Evolutionary conservation across 2,329 filamentous ascomycete species (phyloP), one percentile per base, ranked within the genome.

Genomic region (Penicillium sp.): DNA sequence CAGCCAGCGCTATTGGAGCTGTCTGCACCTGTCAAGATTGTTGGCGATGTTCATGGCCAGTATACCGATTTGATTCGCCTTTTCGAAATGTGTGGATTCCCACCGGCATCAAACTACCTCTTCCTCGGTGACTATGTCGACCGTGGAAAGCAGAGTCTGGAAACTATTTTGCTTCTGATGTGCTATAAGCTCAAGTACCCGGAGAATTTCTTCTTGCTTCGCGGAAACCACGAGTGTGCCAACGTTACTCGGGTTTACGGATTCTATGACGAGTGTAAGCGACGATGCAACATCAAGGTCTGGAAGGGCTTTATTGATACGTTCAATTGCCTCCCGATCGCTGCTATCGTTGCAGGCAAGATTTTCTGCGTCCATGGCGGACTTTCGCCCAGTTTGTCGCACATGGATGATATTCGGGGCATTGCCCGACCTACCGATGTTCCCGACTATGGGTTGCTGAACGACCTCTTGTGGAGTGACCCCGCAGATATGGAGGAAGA

Each of bases 31-130:
- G 95, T 99, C 70, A 99, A 99, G 79, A 96, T 99, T 68, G 95
- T 98, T 27, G 93, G 93, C 50, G 93, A 98, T 72, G 91, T 98
- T 14, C 93, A 98, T 73, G 93, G 93, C 50, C 93, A 98, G 75
- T 98, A 96, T 74, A 96, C 92, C 11, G 93, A 98, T 75, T 80
- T 98, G 51, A 96, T 98, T 69, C 88, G 93, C 62, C 91, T 98
- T 84, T 98, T 98, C 70, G 93, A 98, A 75, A 97, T 97, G 93
- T 97, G 93, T 72, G 93, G 93, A 5, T 98, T 97, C 70, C 93
- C 93, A 8, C 93, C 93, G 2, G 89, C 85, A 60, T 86, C 92
- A 39, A 98, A 98, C 79, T 98, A 91, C 71, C 83, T 98, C 50
- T 98, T 97, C 77, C 81, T 98, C 4, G 93, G 93, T 51, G 93